A percentile compares a stretch with the other conserved stretches of the same genome.
These are phyloP conservation scores for Candolleomyces efflorescens DNA, from an alignment of 768 basidiomycete species.

Conservation along the genomic window DNA sequence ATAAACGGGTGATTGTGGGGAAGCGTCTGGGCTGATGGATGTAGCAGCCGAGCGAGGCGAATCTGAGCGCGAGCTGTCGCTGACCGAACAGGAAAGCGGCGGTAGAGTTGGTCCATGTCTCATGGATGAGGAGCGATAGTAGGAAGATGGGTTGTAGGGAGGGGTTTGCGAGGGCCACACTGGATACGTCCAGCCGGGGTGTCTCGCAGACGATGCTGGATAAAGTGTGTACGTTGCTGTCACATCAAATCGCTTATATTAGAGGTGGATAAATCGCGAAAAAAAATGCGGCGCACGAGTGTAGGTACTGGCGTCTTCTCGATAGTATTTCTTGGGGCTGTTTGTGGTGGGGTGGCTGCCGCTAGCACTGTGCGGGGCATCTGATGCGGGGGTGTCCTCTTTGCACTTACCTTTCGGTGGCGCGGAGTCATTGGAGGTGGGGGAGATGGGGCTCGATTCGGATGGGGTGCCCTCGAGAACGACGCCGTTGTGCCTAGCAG, in stretches of 20 bases:
- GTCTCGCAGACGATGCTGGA: constrained; percentile 15
- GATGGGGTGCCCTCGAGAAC: constrained; percentile 48
- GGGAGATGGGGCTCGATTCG: constrained; percentile 16
- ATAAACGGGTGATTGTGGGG: not conserved
- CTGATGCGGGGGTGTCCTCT: constrained; percentile 3
- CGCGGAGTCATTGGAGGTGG: constrained; percentile 33
- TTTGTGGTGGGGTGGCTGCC: constrained; percentile 1
- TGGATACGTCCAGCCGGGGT: constrained; percentile 13
- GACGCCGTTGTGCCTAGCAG: constrained; percentile 59
- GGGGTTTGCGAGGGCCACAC: constrained; percentile 21
- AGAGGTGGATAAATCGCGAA: too few relatives aligned
- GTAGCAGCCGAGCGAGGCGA: not conserved
- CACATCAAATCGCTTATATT: not conserved
- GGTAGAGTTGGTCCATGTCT: not conserved
- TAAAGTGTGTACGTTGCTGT: constrained; percentile 10
- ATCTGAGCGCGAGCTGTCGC: constrained; percentile 2
- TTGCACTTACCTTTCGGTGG: constrained; percentile 1
- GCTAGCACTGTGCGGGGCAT: constrained; percentile 11
- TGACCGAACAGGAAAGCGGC: not conserved
- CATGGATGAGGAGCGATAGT: constrained; percentile 41
- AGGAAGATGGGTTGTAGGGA: constrained; percentile 40
- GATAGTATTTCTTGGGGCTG: not conserved
- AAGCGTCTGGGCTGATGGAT: not conserved
- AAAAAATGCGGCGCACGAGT: constrained; percentile 1
- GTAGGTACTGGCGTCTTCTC: not conserved